Percentiles rank a stretch among this genome's conserved stretches.
Evolutionary conservation across 2,329 filamentous ascomycete species (phyloP).

Genomic region (Monosporascus sp.): DNA sequence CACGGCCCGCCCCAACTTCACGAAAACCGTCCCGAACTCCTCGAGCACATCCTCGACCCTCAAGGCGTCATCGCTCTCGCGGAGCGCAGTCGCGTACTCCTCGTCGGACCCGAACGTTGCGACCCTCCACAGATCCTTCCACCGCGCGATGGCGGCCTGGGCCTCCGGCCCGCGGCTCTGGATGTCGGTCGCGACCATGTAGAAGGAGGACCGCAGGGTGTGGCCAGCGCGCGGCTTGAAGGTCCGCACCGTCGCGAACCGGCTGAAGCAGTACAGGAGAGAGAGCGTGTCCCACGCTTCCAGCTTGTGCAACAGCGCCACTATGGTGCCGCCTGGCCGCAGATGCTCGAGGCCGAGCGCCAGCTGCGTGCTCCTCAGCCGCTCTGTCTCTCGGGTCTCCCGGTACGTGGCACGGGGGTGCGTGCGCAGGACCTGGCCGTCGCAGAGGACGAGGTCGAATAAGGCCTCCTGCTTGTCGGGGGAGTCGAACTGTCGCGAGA

Average conservation of each 20-base stretch:
- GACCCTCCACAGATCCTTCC: slow-evolving; percentile 33
- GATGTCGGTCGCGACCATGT: slow-evolving; percentile 43
- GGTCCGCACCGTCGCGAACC: slow-evolving; percentile 35
- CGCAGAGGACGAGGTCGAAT: slow-evolving; percentile 40
- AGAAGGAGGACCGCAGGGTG: slow-evolving; percentile 43
- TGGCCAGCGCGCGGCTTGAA: slow-evolving; percentile 40
- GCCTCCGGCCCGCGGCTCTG: slow-evolving; percentile 27
- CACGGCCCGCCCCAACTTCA: slow-evolving; percentile 22
- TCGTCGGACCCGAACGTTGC: slow-evolving; percentile 33
- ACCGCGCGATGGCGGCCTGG: slow-evolving; percentile 28
- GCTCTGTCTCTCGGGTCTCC: slow-evolving; percentile 10
- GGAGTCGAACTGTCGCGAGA: slow-evolving; percentile 18
- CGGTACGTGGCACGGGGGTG: slow-evolving; percentile 14
- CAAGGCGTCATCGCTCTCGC: background rate
- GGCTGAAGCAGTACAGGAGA: slow-evolving; percentile 32
- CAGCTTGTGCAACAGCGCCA: slow-evolving; percentile 44
- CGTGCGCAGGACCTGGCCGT: slow-evolving; percentile 25
- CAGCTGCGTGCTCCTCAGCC: slow-evolving; percentile 16
- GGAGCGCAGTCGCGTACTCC: slow-evolving; percentile 8
- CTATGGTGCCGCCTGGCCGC: slow-evolving; percentile 40
- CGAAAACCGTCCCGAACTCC: slow-evolving; percentile 29
- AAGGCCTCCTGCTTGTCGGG: background rate
- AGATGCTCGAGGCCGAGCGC: slow-evolving; percentile 34
- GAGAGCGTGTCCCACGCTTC: slow-evolving; percentile 34
- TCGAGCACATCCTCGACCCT: slow-evolving; percentile 23